phyloP scores from a whole-genome alignment of 2,329 filamentous ascomycete genomes.

The Cephalotrichum gorgonifer region DNA sequence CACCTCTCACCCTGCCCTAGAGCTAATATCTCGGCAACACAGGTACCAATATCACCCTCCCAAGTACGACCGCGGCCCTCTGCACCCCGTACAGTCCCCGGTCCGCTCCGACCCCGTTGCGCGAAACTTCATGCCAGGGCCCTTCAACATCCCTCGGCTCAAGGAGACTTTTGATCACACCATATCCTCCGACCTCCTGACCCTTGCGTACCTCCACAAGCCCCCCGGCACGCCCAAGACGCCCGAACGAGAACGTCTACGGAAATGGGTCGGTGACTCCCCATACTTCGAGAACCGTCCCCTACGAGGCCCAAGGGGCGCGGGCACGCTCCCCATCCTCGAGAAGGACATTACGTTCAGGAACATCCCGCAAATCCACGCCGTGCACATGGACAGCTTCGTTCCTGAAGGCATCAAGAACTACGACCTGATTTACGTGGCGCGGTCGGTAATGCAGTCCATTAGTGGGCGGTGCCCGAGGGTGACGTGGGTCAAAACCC shows the following conservation, averaged over 20 bases:
- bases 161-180: conserved; percentile 86
- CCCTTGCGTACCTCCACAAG: conserved; percentile 76
- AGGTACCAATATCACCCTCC: conserved; percentile 95
- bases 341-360: conserved; percentile 68
- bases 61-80: conserved; percentile 86
- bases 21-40: not conserved
- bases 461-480: conserved; percentile 69
- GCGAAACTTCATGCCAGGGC: conserved; percentile 79
- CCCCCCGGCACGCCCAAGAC: conserved; percentile 60
- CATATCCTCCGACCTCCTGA: conserved; percentile 77
- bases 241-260: conserved; percentile 54
- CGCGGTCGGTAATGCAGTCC: conserved; percentile 72
- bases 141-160: conserved; percentile 78
- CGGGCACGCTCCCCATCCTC: conserved; percentile 56
- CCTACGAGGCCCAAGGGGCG: conserved; percentile 71
- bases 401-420: conserved; percentile 59
- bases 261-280: conserved; percentile 80
- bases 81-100: conserved; percentile 90
- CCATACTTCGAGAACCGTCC: conserved; percentile 92
- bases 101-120: conserved; percentile 76
- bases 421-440: conserved; percentile 68
- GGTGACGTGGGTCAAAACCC: conserved; percentile 58
- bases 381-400: conserved; percentile 69
- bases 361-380: conserved; percentile 74
- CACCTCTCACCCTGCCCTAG: not conserved